These are phyloP conservation scores for Fusarium sp. DNA, from an alignment of 2,329 filamentous ascomycete genomes.

Conservation along the genomic window DNA sequence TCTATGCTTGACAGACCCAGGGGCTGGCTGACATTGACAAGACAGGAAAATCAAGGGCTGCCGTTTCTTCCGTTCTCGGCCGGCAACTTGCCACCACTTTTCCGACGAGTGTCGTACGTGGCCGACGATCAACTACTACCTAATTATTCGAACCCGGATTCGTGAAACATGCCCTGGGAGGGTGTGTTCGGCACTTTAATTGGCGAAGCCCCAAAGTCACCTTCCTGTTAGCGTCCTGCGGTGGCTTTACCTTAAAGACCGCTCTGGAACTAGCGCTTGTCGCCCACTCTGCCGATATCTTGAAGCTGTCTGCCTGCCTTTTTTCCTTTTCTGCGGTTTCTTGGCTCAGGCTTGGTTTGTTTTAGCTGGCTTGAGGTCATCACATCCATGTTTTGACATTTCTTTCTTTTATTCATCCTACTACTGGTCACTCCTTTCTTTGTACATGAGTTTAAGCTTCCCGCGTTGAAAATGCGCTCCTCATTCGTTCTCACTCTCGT, in stretches of 20 bases:
- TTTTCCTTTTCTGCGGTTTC: background rate
- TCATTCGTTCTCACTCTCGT: conserved; percentile 21
- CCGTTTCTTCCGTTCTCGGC: background rate
- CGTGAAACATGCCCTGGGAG: background rate
- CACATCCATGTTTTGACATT: background rate
- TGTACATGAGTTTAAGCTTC: background rate
- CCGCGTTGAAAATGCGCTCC: conserved; percentile 26
- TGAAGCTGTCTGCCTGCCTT: background rate
- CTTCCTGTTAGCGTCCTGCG: background rate
- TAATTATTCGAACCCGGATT: background rate
- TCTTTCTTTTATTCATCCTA: background rate
- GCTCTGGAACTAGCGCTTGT: background rate
- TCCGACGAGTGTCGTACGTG: background rate
- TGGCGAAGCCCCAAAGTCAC: background rate
- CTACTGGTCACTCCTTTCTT: background rate
- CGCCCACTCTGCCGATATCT: background rate
- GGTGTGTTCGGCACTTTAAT: background rate
- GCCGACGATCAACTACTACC: background rate
- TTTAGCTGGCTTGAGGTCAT: conserved; percentile 1
- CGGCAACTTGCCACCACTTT: background rate
- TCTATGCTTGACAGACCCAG: background rate
- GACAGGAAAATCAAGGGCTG: background rate
- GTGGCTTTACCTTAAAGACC: background rate
- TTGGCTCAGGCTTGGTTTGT: background rate
- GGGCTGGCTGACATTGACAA: background rate